phyloP scores from a whole-genome alignment of 495 filamentous ascomycete species.

The Trypethelium eluteriae region DNA sequence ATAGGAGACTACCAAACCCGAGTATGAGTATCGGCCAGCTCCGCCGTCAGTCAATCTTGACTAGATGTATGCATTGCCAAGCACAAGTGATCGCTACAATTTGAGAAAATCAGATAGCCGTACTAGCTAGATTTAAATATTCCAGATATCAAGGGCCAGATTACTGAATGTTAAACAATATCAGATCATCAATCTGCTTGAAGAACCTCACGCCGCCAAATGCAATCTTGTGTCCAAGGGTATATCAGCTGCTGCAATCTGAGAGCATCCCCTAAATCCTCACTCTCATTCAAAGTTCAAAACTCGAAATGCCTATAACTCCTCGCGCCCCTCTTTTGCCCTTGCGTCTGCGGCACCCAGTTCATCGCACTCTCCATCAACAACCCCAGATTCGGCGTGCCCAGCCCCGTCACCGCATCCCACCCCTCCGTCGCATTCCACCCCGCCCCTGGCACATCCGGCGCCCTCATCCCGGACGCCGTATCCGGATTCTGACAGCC shows the following conservation, averaged over 20 bases:
- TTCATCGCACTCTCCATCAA: slow-evolving; percentile 22
- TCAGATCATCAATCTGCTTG: too few relatives aligned
- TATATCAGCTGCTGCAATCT: not conserved
- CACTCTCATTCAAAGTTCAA: too few relatives aligned
- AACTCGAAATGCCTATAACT: not conserved
- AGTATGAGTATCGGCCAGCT: too few relatives aligned
- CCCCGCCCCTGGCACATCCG: slow-evolving; percentile 30
- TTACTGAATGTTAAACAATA: not conserved
- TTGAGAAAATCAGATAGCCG: too few relatives aligned
- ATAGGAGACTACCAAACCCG: too few relatives aligned
- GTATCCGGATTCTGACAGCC: slow-evolving; percentile 51
- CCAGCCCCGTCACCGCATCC: slow-evolving; percentile 56
- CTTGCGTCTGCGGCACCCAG: not conserved
- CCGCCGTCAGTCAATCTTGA: too few relatives aligned
- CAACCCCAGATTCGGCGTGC: slow-evolving; percentile 44
- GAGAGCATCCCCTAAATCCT: not conserved
- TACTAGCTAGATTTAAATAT: too few relatives aligned
- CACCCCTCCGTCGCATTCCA: slow-evolving; percentile 48
- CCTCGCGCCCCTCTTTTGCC: not conserved
- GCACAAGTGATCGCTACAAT: too few relatives aligned
- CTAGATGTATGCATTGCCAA: too few relatives aligned
- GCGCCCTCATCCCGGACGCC: slow-evolving; percentile 37
- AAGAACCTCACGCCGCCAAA: not conserved
- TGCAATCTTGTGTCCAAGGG: not conserved
- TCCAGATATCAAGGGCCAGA: not conserved